Evolutionary conservation across 1,284 basidiomycete genomes (phyloP).

Genomic region (Cystobasidium slooffiae): DNA sequence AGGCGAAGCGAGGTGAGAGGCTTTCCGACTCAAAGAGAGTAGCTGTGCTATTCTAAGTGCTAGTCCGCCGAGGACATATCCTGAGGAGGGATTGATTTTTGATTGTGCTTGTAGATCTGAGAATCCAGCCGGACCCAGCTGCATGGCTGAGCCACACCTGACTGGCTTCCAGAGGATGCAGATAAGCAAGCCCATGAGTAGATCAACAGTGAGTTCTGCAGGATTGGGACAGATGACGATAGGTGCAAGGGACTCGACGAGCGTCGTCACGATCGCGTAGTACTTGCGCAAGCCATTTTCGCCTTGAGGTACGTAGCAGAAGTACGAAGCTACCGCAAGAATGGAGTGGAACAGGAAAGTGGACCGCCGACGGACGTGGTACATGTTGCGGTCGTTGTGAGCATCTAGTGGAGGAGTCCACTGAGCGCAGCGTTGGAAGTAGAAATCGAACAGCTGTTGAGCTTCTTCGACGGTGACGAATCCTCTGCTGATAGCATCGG

Average conservation of each 20-base stretch:
- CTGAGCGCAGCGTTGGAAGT: conserved; percentile 41
- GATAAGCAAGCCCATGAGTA: conserved; percentile 38
- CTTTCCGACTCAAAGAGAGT: conserved; percentile 19
- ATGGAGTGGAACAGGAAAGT: conserved; percentile 44
- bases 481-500: conserved; percentile 40
- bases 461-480: conserved; percentile 43
- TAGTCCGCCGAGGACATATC: conserved; percentile 37
- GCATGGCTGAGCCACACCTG: conserved; percentile 38
- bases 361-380: conserved; percentile 42
- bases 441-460: conserved; percentile 44
- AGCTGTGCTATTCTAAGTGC: conserved; percentile 37
- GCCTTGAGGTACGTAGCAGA: conserved; percentile 41
- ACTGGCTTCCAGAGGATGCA: conserved; percentile 43
- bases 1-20: conserved; percentile 1
- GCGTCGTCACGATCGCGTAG: conserved; percentile 40
- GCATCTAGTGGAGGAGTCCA: conserved; percentile 37
- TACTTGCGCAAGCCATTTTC: conserved; percentile 43
- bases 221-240: conserved; percentile 40
- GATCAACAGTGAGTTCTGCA: conserved; percentile 41
- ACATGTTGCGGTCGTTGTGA: conserved; percentile 41
- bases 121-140: conserved; percentile 41
- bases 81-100: conserved; percentile 42
- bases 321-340: conserved; percentile 37
- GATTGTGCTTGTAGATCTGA: conserved; percentile 33
- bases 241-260: conserved; percentile 42